Evolutionary conservation across 1,284 basidiomycete genomes (phyloP).

Genomic region (Naganishia sp.): DNA sequence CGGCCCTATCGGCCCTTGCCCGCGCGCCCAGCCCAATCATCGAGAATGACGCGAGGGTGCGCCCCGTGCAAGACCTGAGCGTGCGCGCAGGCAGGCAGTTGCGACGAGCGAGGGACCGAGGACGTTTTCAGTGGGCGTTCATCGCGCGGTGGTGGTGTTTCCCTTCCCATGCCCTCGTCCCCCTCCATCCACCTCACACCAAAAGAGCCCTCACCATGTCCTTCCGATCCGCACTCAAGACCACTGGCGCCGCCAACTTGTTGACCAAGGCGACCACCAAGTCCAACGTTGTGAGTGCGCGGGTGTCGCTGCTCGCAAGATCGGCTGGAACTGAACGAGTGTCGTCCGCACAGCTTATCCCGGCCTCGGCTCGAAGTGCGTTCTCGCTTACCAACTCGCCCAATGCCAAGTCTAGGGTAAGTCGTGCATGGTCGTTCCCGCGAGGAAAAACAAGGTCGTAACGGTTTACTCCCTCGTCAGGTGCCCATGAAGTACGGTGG

Average conservation of each 20-base stretch:
- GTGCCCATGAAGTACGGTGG: constrained; percentile 93
- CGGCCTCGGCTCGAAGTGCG: constrained; percentile 26
- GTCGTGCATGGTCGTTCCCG: not conserved
- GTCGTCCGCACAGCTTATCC: constrained; percentile 8
- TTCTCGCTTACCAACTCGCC: constrained; percentile 29
- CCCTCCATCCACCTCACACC: not conserved
- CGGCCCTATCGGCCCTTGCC: constrained; percentile 20
- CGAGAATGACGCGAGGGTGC: constrained; percentile 26
- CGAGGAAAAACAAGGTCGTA: not conserved
- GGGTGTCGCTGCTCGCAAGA: not conserved
- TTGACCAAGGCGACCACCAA: constrained; percentile 27
- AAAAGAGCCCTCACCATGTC: constrained; percentile 5
- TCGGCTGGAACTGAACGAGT: too few species aligned
- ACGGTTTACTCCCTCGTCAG: constrained; percentile 56
- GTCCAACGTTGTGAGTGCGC: constrained; percentile 31
- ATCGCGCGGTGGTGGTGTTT: too few species aligned
- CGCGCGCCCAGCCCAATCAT: constrained; percentile 19
- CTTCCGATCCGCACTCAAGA: constrained; percentile 32
- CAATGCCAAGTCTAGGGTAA: constrained; percentile 29
- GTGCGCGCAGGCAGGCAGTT: not conserved
- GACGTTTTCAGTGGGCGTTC: too few species aligned
- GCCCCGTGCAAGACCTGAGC: constrained; percentile 4
- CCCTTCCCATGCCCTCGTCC: too few species aligned
- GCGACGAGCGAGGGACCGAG: too few species aligned
- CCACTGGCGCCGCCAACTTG: constrained; percentile 31